Percentiles rank a stretch among this genome's conserved stretches.
These are phyloP conservation scores for Pichia sp. DNA, from an alignment of 1,139 yeast species.

Conservation along the genomic window DNA sequence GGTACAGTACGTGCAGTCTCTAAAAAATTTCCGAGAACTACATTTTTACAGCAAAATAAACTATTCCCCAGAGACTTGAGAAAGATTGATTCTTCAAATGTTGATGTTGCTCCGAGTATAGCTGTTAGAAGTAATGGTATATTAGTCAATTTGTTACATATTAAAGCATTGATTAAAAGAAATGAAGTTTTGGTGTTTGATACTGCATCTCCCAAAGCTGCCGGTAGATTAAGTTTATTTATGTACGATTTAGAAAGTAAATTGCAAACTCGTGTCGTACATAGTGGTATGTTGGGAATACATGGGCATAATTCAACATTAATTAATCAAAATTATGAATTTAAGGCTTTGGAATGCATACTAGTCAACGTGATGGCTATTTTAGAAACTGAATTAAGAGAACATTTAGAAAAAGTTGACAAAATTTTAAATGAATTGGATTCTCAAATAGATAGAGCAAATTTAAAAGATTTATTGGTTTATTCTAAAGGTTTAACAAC, in stretches of 20 bases:
- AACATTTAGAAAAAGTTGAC: constrained; percentile 40
- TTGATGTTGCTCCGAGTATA: constrained; percentile 66
- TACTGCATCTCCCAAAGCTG: constrained; percentile 42
- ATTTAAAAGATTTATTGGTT: constrained; percentile 58
- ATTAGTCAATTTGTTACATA: constrained; percentile 56
- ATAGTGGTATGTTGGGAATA: constrained; percentile 17
- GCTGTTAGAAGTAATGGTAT: constrained; percentile 58
- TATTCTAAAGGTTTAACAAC: constrained; percentile 60
- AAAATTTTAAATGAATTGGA: constrained; percentile 58
- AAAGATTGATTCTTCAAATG: constrained; percentile 61
- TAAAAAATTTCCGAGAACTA: constrained; percentile 51
- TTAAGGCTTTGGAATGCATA: constrained; percentile 50
- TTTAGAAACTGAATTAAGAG: constrained; percentile 46
- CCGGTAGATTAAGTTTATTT: constrained; percentile 70
- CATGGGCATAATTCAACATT: constrained; percentile 8
- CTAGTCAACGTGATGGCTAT: constrained; percentile 50
- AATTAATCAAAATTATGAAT: constrained; percentile 39
- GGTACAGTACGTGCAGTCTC: constrained; percentile 57
- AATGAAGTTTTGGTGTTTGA: constrained; percentile 66
- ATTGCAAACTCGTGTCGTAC: constrained; percentile 38
- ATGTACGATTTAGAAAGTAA: constrained; percentile 91
- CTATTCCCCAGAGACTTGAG: constrained; percentile 70
- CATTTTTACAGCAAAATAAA: constrained; percentile 51
- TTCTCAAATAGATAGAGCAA: constrained; percentile 60
- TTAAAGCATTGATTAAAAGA: constrained; percentile 61